phyloP scores from a whole-genome alignment of 345 rosid species.

The Durio zibethinus region DNA sequence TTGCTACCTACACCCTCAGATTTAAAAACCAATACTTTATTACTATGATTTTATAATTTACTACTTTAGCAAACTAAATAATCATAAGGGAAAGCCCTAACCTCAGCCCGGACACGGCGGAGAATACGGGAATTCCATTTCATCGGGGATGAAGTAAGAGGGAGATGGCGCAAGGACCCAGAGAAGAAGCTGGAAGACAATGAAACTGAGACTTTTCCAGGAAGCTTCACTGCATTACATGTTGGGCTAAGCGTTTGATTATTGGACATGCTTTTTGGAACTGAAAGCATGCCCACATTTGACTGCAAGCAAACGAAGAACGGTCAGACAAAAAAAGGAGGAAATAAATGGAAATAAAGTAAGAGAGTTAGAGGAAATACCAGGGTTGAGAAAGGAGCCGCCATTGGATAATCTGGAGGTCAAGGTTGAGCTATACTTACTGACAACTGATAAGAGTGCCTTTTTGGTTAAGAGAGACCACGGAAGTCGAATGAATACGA shows the following conservation, averaged over 20 bases:
- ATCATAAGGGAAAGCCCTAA: slow-evolving; percentile 15
- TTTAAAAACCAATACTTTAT: background rate
- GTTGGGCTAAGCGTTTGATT: slow-evolving; percentile 27
- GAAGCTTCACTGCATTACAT: slow-evolving; percentile 29
- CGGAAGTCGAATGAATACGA: too few species aligned
- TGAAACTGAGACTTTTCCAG: slow-evolving; percentile 22
- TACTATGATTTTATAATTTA: background rate
- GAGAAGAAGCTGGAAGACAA: slow-evolving; percentile 36
- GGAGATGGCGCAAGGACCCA: slow-evolving; percentile 35
- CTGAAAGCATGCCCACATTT: slow-evolving; percentile 46
- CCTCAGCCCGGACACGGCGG: slow-evolving; percentile 64
- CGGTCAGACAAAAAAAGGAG: background rate
- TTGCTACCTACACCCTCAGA: slow-evolving; percentile 33
- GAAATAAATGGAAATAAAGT: background rate
- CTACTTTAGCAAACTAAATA: background rate
- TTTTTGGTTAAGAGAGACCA: too few species aligned
- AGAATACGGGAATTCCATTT: slow-evolving; percentile 24
- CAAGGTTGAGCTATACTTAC: background rate
- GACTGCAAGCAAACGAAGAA: slow-evolving; percentile 36
- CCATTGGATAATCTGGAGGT: slow-evolving; percentile 39
- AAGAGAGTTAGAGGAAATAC: slow-evolving; percentile 25
- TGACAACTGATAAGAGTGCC: background rate
- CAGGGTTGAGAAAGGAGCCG: slow-evolving; percentile 48
- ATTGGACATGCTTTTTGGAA: slow-evolving; percentile 32
- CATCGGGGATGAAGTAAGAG: slow-evolving; percentile 32